Percentiles rank a stretch among this genome's conserved stretches.
Conservation (phyloP, 1,284 basidiomycete species). For the Jaminaea rosea region DNA sequence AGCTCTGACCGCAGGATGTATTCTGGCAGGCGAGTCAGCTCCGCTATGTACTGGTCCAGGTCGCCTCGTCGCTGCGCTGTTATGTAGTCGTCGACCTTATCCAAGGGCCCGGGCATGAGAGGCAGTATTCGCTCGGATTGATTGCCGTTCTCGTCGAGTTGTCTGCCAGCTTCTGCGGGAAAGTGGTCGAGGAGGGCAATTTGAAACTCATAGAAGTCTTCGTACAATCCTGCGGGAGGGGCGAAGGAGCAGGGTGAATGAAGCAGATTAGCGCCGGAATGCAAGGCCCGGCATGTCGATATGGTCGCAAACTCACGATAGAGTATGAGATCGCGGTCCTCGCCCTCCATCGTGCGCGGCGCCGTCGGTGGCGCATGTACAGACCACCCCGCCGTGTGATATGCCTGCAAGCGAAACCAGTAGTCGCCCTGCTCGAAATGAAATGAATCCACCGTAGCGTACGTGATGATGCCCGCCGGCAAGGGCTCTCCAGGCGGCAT, state of each 20-base stretch:
- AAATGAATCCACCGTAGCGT: conserved; percentile 87
- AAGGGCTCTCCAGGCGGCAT: conserved; percentile 29
- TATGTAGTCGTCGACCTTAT: conserved; percentile 71
- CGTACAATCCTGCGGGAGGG: too few relatives aligned
- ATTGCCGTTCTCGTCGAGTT: conserved; percentile 44
- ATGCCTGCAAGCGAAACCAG: conserved; percentile 89
- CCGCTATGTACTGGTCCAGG: conserved; percentile 76
- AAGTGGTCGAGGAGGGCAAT: conserved; percentile 75
- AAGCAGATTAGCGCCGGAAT: too few relatives aligned
- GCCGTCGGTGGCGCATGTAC: conserved; percentile 8
- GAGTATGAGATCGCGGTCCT: conserved; percentile 66
- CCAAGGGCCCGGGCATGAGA: conserved; percentile 86
- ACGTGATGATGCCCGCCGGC: conserved; percentile 63
- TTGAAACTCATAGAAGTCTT: conserved; percentile 98
- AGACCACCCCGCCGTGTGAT: conserved; percentile 55
- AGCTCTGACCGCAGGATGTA: conserved; percentile 74
- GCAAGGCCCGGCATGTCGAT: too few relatives aligned
- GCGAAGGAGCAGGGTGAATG: too few relatives aligned
- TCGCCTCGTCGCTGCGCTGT: conserved; percentile 73
- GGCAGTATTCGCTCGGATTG: conserved; percentile 66
- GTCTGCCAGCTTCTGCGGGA: conserved; percentile 75
- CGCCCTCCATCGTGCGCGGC: conserved; percentile 26
- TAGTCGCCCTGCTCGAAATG: conserved; percentile 92
- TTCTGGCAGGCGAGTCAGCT: conserved; percentile 63
- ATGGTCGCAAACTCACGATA: too few relatives aligned